A percentile compares a stretch with the other conserved stretches of the same genome.
Conservation (phyloP, 805 yeast species). For the Komagataella pseudopastoris region DNA sequence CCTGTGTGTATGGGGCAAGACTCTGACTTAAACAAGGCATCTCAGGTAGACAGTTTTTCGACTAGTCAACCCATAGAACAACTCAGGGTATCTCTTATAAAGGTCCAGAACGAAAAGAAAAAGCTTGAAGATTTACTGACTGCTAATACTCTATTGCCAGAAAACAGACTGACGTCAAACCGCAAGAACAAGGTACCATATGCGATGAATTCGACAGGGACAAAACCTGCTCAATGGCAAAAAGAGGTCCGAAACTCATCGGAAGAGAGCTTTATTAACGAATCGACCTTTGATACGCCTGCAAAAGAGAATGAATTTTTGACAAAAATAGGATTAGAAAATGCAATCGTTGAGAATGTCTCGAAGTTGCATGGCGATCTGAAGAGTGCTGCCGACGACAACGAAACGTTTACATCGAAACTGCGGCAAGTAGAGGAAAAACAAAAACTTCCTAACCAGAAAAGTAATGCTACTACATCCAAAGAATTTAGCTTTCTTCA, state of each 20-base stretch:
- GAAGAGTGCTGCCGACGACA: no score
- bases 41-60: not conserved
- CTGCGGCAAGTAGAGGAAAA: no score
- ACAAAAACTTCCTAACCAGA: no score
- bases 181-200: not conserved
- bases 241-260: not conserved
- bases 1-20: not conserved
- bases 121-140: not conserved
- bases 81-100: not conserved
- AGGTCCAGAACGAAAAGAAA: not conserved
- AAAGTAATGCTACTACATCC: no score
- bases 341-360: not conserved
- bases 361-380: no score
- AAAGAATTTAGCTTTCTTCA: no score
- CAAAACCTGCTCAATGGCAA: not conserved
- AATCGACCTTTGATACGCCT: not conserved
- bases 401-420: no score
- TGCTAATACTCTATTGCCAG: not conserved
- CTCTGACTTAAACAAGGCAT: no score
- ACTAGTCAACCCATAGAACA: not conserved
- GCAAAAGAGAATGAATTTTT: not conserved
- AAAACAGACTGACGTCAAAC: not conserved
- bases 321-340: not conserved
- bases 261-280: not conserved
- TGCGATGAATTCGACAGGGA: not conserved